These are phyloP conservation scores for Haplosporangium gracile DNA, from an alignment of 192 early-diverging fungal species.

Conservation along the genomic window DNA sequence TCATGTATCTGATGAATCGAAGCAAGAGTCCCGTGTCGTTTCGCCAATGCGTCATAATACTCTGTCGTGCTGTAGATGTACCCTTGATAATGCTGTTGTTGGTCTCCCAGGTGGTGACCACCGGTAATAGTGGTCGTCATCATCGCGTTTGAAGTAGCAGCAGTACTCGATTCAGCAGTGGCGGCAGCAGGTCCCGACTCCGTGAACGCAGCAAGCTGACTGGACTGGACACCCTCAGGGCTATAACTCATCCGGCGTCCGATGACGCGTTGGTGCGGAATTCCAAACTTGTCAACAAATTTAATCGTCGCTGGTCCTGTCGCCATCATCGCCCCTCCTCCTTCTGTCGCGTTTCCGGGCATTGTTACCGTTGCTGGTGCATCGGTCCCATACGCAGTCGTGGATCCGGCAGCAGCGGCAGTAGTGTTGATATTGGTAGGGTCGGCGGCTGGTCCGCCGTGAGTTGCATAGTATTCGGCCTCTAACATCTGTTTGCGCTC, in stretches of 20 bases:
- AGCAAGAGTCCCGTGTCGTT: neutral
- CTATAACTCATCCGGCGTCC: neutral
- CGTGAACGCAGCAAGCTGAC: neutral
- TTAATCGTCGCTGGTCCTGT: neutral
- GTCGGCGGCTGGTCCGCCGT: constrained; percentile 9
- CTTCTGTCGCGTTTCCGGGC: neutral
- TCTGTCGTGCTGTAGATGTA: neutral
- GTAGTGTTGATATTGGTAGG: neutral
- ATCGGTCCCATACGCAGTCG: neutral
- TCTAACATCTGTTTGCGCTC: constrained; percentile 42
- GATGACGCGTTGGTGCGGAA: constrained; percentile 13
- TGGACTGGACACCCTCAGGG: neutral
- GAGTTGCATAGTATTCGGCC: constrained; percentile 43
- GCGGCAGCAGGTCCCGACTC: neutral
- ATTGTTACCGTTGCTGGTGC: neutral
- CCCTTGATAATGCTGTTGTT: neutral
- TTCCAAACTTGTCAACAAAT: constrained; percentile 20
- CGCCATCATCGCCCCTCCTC: neutral
- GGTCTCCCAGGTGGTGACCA: neutral
- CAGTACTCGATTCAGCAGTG: neutral
- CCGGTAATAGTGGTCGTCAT: neutral
- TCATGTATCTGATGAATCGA: neutral
- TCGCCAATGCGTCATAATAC: neutral
- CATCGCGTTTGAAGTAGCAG: neutral
- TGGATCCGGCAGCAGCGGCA: neutral